Conservation (phyloP, 768 basidiomycete genomes). For the Russula lepida region DNA sequence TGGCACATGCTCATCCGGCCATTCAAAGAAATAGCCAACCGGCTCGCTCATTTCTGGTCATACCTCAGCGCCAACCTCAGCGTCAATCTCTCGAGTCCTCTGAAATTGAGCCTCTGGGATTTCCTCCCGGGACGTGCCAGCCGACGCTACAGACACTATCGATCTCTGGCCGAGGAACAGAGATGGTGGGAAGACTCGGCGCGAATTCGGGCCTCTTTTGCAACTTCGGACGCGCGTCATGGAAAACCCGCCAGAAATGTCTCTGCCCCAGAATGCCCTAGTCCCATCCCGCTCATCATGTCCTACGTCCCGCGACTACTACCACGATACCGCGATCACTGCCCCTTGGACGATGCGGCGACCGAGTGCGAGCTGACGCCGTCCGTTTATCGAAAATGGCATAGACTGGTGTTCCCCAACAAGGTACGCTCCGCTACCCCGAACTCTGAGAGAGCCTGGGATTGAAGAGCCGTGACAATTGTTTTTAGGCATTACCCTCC, state of each 20-base stretch:
- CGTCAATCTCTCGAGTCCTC: not conserved
- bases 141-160: conserved; percentile 17
- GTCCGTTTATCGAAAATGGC: conserved; percentile 38
- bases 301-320: conserved; percentile 34
- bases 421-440: conserved; percentile 26
- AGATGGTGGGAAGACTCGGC: conserved; percentile 28
- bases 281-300: conserved; percentile 22
- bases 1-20: conserved; percentile 11
- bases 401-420: conserved; percentile 36
- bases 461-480: not conserved
- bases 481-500: conserved; percentile 30
- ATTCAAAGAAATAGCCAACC: conserved; percentile 3
- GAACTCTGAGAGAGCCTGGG: not conserved
- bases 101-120: conserved; percentile 7
- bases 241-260: not conserved
- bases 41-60: conserved; percentile 4
- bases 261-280: not conserved
- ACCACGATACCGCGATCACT: conserved; percentile 31
- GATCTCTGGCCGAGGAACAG: conserved; percentile 25
- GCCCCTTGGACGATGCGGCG: conserved; percentile 16
- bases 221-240: conserved; percentile 19
- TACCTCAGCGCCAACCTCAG: not conserved
- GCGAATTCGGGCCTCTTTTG: conserved; percentile 24
- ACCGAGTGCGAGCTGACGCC: conserved; percentile 28
- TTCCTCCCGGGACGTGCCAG: conserved; percentile 1